Percentiles rank a stretch among this genome's conserved stretches.
Conservation (phyloP, 179 eudicot genomes). For the Nepenthes alata region DNA sequence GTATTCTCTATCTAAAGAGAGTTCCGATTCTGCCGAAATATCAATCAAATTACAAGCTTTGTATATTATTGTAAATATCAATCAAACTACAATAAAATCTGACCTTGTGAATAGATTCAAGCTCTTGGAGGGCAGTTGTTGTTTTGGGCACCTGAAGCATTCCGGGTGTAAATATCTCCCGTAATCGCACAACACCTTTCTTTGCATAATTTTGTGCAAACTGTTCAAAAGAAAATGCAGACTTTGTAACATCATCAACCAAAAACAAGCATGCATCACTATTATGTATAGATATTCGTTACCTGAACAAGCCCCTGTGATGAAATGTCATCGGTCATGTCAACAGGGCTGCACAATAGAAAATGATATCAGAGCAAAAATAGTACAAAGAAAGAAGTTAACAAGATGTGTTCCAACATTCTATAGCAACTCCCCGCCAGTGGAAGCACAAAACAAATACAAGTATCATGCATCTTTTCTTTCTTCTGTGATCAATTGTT, state of each 20-base stretch:
- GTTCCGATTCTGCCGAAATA: no score
- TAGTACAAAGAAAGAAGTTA: no score
- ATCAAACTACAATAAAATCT: conserved; percentile 1
- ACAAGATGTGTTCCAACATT: no score
- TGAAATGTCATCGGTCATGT: conserved; percentile 74
- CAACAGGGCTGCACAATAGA: conserved; percentile 69
- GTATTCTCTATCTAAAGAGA: no score
- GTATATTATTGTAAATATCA: no score
- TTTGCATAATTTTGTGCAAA: conserved; percentile 75
- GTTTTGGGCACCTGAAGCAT: conserved; percentile 71
- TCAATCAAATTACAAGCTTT: no score
- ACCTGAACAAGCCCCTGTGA: conserved; percentile 92
- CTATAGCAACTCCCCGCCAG: no score
- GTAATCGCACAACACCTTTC: conserved; percentile 57
- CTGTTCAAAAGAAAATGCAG: conserved; percentile 23
- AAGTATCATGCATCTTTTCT: no score
- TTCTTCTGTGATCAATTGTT: no score
- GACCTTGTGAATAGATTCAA: conserved; percentile 96
- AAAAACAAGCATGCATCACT: conserved; percentile 1
- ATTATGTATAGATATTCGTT: conserved; percentile 9
- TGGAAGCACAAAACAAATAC: no score
- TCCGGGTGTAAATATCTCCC: conserved; percentile 88
- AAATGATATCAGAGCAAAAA: neutral
- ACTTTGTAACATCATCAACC: conserved; percentile 2
- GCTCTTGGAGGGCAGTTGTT: conserved; percentile 61